Base-by-base conservation (phyloP, 148 eudicot species). In the Camellia sinensis region DNA sequence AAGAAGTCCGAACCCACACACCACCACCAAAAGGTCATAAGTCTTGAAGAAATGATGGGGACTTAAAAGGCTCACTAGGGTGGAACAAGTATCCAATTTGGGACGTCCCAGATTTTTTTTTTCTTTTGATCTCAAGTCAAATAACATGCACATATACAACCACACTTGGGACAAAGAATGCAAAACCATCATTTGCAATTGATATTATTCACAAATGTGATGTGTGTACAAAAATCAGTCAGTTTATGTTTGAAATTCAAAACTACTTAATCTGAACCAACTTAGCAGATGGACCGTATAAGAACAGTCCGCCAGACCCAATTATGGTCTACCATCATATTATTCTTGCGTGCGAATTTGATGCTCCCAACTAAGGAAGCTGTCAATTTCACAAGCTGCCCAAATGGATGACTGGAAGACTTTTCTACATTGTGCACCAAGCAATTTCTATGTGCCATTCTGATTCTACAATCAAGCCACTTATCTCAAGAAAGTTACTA, bases 381-480 rank as follows among this genome's bases (percentile, higher is more conserved):
- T 67, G 48, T 48, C 71, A 67, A 41, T 67, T 43, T 67, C 71
- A 67, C n/a, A 40, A 67, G 41, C n/a, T 67, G 18, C 71, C 71
- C 61, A 67, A 67, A 15, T 67, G 14, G 46, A 67, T 1, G 14
- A 41, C n/a, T 67, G 17, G 6, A 41, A 18, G 15, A 41, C 14
- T 67, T 43, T 67, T 67, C 71, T 12, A 37, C 5, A 37, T 5
- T 6, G 4, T 40, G 70, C 6, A 67, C 15, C 37, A 29, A 29
- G 1, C 37, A 29, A 29, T 29, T 29, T 29, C 37, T 1, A 1
- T 29, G 37, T 29, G 37, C 37, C 37, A 29, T 29, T 29, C 15
- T 15, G 4, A 2, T 57, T 13, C 15, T 57, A 57, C 61, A 57
- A 10, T 57, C 61, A 57, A 57, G 61, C 53, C 53, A 50, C 6